Percentiles rank a stretch among this genome's conserved stretches.
Conservation (phyloP, 2,329 filamentous ascomycete species). For the Calonectria pauciramosa region DNA sequence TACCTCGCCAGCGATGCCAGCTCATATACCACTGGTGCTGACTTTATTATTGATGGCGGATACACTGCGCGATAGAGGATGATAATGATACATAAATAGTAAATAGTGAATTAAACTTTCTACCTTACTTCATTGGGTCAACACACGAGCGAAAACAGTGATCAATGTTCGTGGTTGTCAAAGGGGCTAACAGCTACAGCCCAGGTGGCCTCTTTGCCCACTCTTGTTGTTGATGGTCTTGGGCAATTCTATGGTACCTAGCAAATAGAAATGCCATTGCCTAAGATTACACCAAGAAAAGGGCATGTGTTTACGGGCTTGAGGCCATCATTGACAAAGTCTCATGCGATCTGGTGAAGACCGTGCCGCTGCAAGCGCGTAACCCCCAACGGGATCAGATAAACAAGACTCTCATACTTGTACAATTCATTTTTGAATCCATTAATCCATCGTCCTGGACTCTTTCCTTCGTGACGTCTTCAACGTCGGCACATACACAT, state of each 20-base stretch:
- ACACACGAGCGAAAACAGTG: neutral
- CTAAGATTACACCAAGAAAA: too few species aligned
- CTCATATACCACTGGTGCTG: conserved; percentile 31
- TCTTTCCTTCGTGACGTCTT: neutral
- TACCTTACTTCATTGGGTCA: neutral
- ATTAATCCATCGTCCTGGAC: neutral
- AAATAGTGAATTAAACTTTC: neutral
- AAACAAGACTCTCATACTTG: neutral
- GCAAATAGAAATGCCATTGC: too few species aligned
- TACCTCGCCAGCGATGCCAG: conserved; percentile 43
- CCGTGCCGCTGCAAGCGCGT: neutral
- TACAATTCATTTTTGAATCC: neutral
- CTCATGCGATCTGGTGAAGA: neutral
- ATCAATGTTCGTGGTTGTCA: neutral
- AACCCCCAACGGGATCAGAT: neutral
- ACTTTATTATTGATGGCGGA: conserved; percentile 35
- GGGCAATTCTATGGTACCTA: neutral
- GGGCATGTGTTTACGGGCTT: neutral
- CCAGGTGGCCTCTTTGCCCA: neutral
- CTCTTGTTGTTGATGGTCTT: neutral
- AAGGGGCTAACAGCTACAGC: neutral
- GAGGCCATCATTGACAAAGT: neutral
- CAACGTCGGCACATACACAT: neutral
- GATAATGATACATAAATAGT: neutral
- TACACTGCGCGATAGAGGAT: conserved; percentile 33